Conservation (phyloP, 768 basidiomycete genomes). For the Galerina marginata region DNA sequence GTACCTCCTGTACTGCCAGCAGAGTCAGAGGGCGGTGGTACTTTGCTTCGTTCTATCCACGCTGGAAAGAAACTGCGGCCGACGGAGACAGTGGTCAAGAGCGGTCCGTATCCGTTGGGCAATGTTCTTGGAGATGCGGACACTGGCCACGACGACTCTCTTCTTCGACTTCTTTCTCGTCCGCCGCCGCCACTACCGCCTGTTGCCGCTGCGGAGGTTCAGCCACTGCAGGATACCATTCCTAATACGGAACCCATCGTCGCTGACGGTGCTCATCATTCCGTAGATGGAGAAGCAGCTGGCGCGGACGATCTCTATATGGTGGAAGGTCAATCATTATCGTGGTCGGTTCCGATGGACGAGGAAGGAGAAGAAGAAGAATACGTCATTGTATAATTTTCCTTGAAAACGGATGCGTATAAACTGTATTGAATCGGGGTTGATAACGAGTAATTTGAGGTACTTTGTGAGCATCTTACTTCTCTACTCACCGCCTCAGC, state of each 20-base stretch:
- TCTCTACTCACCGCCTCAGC: not conserved
- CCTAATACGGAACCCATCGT: no score
- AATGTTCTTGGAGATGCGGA: not conserved
- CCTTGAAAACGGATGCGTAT: not conserved
- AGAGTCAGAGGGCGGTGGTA: not conserved
- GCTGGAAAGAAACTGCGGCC: not conserved
- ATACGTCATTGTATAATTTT: constrained; percentile 4
- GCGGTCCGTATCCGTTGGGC: not conserved
- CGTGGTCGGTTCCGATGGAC: no score
- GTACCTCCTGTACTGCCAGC: not conserved
- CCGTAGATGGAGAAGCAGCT: no score
- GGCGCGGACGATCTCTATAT: no score
- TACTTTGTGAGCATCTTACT: not conserved
- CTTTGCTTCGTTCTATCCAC: not conserved
- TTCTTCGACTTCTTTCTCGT: no score
- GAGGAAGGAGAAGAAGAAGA: constrained; percentile 4
- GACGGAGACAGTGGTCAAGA: not conserved
- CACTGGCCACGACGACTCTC: no score
- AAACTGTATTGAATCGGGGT: no score
- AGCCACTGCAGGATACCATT: no score
- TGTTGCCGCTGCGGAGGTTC: no score
- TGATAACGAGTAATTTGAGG: no score
- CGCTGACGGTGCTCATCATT: no score
- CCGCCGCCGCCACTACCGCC: no score
- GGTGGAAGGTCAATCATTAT: not conserved